Percentiles rank a stretch among this genome's conserved stretches.
These are phyloP conservation scores for Pittosporum tobira DNA, from an alignment of 129 eudicot genomes.

Conservation along the genomic window DNA sequence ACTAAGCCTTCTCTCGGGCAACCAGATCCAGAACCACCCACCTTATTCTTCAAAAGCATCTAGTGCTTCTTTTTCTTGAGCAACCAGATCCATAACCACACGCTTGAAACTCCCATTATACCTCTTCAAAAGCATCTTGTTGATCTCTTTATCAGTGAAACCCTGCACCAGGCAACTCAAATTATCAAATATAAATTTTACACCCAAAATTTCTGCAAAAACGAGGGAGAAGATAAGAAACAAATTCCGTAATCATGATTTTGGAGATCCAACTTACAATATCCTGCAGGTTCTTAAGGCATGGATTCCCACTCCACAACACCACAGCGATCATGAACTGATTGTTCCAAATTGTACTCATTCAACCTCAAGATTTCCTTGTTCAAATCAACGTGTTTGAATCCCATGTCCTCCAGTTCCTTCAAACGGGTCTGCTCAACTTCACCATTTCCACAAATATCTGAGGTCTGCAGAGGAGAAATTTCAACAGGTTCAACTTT, in stretches of 20 bases:
- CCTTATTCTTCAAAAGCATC: conserved; percentile 73
- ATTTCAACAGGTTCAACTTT: conserved; percentile 13
- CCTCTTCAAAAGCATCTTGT: conserved; percentile 74
- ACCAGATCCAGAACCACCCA: conserved; percentile 80
- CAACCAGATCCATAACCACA: conserved; percentile 76
- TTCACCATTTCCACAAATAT: conserved; percentile 7
- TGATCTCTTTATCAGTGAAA: conserved; percentile 42
- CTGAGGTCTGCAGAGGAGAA: conserved; percentile 12
- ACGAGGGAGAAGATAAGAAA: not conserved
- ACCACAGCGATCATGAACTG: conserved; percentile 63
- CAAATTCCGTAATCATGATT: not conserved
- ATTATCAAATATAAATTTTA: not conserved
- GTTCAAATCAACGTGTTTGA: conserved; percentile 55
- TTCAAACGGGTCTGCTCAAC: conserved; percentile 44
- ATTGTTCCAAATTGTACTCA: conserved; percentile 51
- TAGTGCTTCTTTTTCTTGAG: conserved; percentile 41
- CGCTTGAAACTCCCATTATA: conserved; percentile 75
- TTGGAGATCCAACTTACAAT: conserved; percentile 43
- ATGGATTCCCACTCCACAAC: conserved; percentile 74
- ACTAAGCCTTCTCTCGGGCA: conserved; percentile 36
- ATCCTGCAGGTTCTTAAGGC: conserved; percentile 66
- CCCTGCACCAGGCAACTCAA: conserved; percentile 38
- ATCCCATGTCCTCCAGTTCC: conserved; percentile 75
- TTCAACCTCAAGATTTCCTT: conserved; percentile 45
- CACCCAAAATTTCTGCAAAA: not conserved